Conservation (phyloP, 345 rosid species). For the Arabis hirsuta region DNA sequence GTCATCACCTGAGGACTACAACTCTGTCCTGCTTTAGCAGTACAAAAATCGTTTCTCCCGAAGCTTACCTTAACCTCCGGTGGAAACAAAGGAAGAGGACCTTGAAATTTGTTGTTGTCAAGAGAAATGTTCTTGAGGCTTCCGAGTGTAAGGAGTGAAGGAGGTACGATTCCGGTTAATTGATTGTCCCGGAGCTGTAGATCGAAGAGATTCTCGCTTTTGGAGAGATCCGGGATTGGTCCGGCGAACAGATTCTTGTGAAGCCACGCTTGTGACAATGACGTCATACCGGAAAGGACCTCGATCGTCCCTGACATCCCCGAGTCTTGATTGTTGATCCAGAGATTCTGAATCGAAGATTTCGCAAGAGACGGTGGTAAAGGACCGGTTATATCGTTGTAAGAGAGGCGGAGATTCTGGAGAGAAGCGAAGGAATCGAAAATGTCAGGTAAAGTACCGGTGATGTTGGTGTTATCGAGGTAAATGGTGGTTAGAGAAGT, state of each 20-base stretch:
- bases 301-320: slow-evolving; percentile 69
- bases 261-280: slow-evolving; percentile 67
- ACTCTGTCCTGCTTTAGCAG: slow-evolving; percentile 36
- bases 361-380: slow-evolving; percentile 62
- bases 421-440: slow-evolving; percentile 56
- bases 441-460: slow-evolving; percentile 65
- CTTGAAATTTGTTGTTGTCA: slow-evolving; percentile 74
- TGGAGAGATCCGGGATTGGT: slow-evolving; percentile 74
- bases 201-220: slow-evolving; percentile 56
- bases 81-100: slow-evolving; percentile 58
- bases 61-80: slow-evolving; percentile 34
- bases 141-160: slow-evolving; percentile 46
- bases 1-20: slow-evolving; percentile 66
- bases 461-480: slow-evolving; percentile 49
- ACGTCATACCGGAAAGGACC: slow-evolving; percentile 63
- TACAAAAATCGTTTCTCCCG: slow-evolving; percentile 57
- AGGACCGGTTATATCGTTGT: slow-evolving; percentile 71
- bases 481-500: slow-evolving; percentile 47
- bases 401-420: slow-evolving; percentile 60
- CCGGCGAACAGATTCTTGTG: slow-evolving; percentile 74
- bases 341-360: slow-evolving; percentile 57
- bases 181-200: slow-evolving; percentile 76
- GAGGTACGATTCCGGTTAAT: slow-evolving; percentile 69
- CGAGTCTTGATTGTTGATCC: slow-evolving; percentile 65
- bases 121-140: slow-evolving; percentile 54